phyloP scores from a whole-genome alignment of 2,329 filamentous ascomycete genomes.

The Graphiopsis chlorocephala region DNA sequence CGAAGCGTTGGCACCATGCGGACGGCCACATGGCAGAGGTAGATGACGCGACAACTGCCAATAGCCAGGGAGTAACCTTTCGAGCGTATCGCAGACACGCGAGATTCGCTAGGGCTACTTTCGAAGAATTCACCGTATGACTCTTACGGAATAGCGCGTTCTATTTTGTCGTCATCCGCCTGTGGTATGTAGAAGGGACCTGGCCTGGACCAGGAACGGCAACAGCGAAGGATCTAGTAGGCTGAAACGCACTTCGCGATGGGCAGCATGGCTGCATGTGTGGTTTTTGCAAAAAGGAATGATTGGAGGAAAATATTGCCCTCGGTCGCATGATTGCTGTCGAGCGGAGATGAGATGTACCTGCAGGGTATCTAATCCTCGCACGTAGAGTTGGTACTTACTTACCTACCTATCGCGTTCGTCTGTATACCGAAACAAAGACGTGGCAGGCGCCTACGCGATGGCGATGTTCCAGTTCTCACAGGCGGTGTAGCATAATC shows the following conservation, averaged over 20 bases:
- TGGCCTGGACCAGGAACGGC: neutral
- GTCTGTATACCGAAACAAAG: neutral
- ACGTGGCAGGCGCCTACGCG: neutral
- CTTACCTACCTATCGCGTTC: neutral
- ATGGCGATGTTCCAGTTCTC: neutral
- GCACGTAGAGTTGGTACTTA: neutral
- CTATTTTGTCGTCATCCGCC: neutral
- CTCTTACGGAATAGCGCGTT: slow-evolving; percentile 4
- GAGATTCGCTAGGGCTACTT: neutral
- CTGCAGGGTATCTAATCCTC: neutral
- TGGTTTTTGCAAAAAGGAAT: neutral
- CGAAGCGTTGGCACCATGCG: neutral
- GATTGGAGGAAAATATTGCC: neutral
- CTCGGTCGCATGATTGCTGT: neutral
- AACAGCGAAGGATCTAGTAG: slow-evolving; percentile 1
- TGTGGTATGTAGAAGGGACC: neutral
- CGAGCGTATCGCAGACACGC: slow-evolving; percentile 1
- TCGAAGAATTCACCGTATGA: neutral
- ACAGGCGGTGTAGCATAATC: neutral
- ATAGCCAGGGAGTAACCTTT: neutral
- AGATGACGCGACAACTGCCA: neutral
- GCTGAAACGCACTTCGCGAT: slow-evolving; percentile 8
- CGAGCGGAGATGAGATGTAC: neutral
- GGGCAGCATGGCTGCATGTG: neutral
- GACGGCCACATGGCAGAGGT: neutral